Evolutionary conservation across 371 early-diverging fungal species (phyloP).

Genomic region (Mucor velutinosus): DNA sequence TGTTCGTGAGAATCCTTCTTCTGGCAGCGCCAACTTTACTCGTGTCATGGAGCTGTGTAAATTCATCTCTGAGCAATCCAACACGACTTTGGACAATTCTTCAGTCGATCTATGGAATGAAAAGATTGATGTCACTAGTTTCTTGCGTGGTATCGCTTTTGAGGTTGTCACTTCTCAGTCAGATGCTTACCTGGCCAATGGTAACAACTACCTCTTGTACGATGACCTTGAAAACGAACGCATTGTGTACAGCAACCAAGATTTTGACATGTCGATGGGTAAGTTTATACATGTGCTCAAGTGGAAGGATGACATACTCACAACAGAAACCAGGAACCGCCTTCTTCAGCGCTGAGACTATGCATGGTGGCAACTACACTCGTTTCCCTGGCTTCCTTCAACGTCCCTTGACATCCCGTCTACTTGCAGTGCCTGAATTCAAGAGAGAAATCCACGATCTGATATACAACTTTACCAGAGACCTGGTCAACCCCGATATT

Average conservation of each 20-base stretch:
- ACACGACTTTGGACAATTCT: not conserved
- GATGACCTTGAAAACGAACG: constrained; percentile 15
- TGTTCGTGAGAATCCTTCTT: constrained; percentile 6
- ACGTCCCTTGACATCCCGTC: constrained; percentile 30
- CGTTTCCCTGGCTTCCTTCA: constrained; percentile 20
- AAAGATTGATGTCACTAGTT: constrained; percentile 16
- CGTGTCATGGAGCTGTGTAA: constrained; percentile 20
- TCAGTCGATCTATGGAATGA: constrained; percentile 14
- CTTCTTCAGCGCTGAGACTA: not conserved
- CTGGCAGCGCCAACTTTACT: constrained; percentile 9
- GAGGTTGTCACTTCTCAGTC: constrained; percentile 15
- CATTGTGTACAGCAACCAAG: constrained; percentile 29
- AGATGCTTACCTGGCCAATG: constrained; percentile 33
- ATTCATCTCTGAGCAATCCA: constrained; percentile 17
- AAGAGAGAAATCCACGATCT: constrained; percentile 9
- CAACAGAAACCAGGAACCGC: not conserved
- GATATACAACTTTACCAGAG: constrained; percentile 4
- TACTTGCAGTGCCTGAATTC: constrained; percentile 20
- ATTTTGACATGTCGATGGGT: constrained; percentile 36
- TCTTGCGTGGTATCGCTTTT: constrained; percentile 16
- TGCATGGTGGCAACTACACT: constrained; percentile 27
- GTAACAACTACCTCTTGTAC: constrained; percentile 39
- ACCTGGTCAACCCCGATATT: constrained; percentile 10
- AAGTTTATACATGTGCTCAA: constrained; percentile 6
- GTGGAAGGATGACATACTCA: not conserved